These are phyloP conservation scores for Cyclostephanos tholiformis DNA, from an alignment of 108 stramenopile genomes.

Conservation along the genomic window DNA sequence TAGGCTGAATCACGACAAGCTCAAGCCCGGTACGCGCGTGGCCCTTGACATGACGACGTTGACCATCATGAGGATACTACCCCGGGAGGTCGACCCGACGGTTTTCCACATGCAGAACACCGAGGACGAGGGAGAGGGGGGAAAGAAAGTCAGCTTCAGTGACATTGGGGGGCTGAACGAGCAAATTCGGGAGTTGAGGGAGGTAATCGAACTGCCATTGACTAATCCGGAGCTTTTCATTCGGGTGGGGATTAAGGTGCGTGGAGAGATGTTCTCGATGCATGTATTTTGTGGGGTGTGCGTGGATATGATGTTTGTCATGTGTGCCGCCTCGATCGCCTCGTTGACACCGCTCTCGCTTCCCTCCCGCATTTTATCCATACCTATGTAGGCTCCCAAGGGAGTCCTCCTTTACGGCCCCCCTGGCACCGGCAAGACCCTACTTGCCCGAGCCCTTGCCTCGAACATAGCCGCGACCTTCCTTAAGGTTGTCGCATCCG, in stretches of 20 bases:
- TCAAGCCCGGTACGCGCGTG: conserved; percentile 96
- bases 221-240: conserved; percentile 98
- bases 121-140: conserved; percentile 86
- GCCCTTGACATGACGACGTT: conserved; percentile 99
- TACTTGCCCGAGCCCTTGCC: conserved; percentile 80
- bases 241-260: conserved; percentile 97
- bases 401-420: conserved; percentile 86
- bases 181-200: conserved; percentile 97
- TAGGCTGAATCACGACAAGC: conserved; percentile 87
- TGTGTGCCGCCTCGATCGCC: background rate
- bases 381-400: conserved; percentile 41
- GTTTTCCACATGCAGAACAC: conserved; percentile 97
- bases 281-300: background rate
- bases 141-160: conserved; percentile 83
- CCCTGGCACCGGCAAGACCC: conserved; percentile 77
- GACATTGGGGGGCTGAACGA: conserved; percentile 96
- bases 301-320: background rate
- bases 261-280: conserved; percentile 79
- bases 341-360: conserved; percentile 1
- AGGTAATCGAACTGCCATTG: conserved; percentile 98
- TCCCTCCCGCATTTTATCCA: background rate
- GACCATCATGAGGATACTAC: conserved; percentile 98
- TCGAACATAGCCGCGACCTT: conserved; percentile 75
- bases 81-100: conserved; percentile 98
- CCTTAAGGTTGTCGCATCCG: conserved; percentile 78